Percentiles rank a stretch among this genome's conserved stretches.
phyloP scores from a whole-genome alignment of 371 early-diverging fungal genomes.

The Apophysomyces elegans region DNA sequence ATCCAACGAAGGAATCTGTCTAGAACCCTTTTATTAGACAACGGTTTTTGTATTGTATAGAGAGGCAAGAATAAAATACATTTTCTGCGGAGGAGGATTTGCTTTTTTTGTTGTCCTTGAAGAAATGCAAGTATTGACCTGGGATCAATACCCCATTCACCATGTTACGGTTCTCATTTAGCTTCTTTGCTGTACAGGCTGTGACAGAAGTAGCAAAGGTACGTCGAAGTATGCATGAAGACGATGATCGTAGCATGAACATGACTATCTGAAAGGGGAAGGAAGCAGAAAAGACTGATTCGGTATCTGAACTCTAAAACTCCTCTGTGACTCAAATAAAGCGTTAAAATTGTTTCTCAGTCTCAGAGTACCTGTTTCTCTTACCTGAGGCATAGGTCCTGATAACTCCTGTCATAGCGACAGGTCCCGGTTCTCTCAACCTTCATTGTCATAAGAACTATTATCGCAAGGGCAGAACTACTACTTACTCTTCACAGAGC shows the following conservation, averaged over 20 bases:
- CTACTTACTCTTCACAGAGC: too few relatives aligned
- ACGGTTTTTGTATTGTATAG: neutral
- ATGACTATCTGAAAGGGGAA: neutral
- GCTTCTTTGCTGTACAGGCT: neutral
- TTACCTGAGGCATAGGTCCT: too few relatives aligned
- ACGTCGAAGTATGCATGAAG: neutral
- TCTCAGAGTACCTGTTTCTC: too few relatives aligned
- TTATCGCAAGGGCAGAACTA: too few relatives aligned
- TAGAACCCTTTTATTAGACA: neutral
- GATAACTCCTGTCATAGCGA: too few relatives aligned
- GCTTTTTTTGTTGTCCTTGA: conserved; percentile 29
- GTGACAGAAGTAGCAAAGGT: neutral
- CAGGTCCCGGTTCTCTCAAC: too few relatives aligned
- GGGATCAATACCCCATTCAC: conserved; percentile 46
- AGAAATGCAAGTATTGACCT: conserved; percentile 36
- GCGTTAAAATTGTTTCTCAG: too few relatives aligned
- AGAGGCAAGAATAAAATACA: neutral
- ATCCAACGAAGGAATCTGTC: neutral
- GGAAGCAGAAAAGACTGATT: neutral
- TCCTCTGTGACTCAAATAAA: too few relatives aligned
- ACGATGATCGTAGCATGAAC: neutral
- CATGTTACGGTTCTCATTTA: conserved; percentile 10
- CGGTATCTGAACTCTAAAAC: too few relatives aligned
- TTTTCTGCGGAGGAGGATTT: neutral
- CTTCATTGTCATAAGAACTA: too few relatives aligned